These are phyloP conservation scores for Trichophaea hybrida DNA, from an alignment of 2,329 filamentous ascomycete species.

Conservation along the genomic window DNA sequence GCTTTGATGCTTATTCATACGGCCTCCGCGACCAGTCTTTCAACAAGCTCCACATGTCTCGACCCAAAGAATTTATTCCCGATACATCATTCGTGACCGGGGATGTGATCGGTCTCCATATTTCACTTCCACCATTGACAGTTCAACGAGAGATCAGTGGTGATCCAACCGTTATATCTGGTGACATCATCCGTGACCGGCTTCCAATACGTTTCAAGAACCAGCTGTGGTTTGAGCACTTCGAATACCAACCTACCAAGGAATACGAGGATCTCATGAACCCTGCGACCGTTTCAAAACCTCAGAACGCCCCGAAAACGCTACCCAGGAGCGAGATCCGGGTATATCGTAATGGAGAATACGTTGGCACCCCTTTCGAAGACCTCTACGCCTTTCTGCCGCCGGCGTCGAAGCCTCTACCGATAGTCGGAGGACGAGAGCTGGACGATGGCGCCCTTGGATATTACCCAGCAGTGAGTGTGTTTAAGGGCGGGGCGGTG, in stretches of 20 bases:
- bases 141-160: slow-evolving; percentile 56
- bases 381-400: slow-evolving; percentile 82
- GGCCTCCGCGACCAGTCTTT: slow-evolving; percentile 79
- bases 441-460: slow-evolving; percentile 90
- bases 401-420: slow-evolving; percentile 62
- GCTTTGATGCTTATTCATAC: slow-evolving; percentile 87
- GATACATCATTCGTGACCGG: slow-evolving; percentile 44
- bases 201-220: slow-evolving; percentile 89
- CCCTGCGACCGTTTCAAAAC: slow-evolving; percentile 38
- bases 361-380: slow-evolving; percentile 76
- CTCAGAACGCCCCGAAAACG: slow-evolving; percentile 17
- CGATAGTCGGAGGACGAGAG: slow-evolving; percentile 61
- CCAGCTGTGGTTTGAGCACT: slow-evolving; percentile 85
- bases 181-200: slow-evolving; percentile 84
- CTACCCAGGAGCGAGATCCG: slow-evolving; percentile 67
- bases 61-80: slow-evolving; percentile 76
- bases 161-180: slow-evolving; percentile 41
- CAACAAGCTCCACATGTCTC: slow-evolving; percentile 84
- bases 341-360: slow-evolving; percentile 80
- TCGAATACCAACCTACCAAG: slow-evolving; percentile 76
- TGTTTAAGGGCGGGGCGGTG: slow-evolving; percentile 79
- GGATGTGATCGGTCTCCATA: slow-evolving; percentile 87
- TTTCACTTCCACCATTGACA: slow-evolving; percentile 70
- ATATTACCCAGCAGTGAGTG: slow-evolving; percentile 86
- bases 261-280: slow-evolving; percentile 77